Base-by-base conservation (phyloP, 2,329 filamentous ascomycete genomes). In the Aspergillus viridinutans region DNA sequence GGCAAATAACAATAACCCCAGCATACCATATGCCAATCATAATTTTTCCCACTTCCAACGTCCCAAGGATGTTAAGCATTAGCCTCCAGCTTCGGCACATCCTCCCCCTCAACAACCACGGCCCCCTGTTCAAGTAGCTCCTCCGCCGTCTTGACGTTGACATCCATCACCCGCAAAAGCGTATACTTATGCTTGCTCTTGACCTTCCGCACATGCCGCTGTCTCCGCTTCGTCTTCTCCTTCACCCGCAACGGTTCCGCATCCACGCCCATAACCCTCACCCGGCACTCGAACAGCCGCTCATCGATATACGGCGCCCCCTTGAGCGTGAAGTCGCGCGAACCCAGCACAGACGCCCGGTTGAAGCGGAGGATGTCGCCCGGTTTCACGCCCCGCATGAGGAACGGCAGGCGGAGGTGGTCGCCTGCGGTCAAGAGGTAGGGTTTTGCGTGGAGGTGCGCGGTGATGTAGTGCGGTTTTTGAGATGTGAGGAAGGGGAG, bases 171-270 rank as follows among this genome's bases (percentile, higher is more conserved):
- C 69, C 87, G 83, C 75, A 99, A 71, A 23, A 96, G 84, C 2
- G 94, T 99, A 75, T 89, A 96, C 68, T 85, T 83, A 72, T 96
- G 90, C 83, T 99, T 97, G 80, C 91, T 97, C 78, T 83, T 88
- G 9, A 94, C 88, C 58, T 83, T 85, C 80, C 86, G 90, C 51
- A 84, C 82, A 70, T 84, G 81, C 61, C 85, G 76, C 66, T 84
- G 80, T 70, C 88, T 89, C 80, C 86, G 78, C 83, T 92, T 92
- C 67, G 84, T 93, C 83, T 93, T 93, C 76, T 90, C 81, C 78
- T 90, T 90, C 65, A 86, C 78, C 57, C 90, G 80, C 78, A 93
- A 73, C 35, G 90, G 90, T 78, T 92, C 90, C 56, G 85, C 84
- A 77, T 97, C 94, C 6, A 89, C 85, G 5, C 92, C 93, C 61